Evolutionary conservation across 192 early-diverging fungal genomes (phyloP).

Genomic region (Oehlia diaphana): DNA sequence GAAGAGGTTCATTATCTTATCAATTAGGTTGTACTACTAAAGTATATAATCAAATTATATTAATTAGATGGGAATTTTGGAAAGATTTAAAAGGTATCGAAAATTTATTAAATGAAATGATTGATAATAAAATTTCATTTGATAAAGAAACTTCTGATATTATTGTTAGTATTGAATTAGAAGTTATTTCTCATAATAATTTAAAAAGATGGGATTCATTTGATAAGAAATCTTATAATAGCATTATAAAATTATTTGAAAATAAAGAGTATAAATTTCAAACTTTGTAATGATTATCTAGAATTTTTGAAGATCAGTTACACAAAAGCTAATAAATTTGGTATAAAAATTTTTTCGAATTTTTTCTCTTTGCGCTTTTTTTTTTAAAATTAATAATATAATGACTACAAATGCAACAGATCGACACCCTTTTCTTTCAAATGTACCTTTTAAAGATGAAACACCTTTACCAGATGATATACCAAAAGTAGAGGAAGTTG

Average conservation of each 20-base stretch:
- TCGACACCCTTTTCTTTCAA: slow-evolving; percentile 12
- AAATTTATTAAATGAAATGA: slow-evolving; percentile 43
- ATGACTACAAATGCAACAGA: background rate
- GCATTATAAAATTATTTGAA: background rate
- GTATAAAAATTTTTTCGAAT: background rate
- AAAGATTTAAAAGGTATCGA: slow-evolving; percentile 43
- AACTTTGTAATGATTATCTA: background rate
- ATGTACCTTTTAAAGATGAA: slow-evolving; percentile 67
- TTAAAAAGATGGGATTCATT: background rate
- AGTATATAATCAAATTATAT: slow-evolving; percentile 39
- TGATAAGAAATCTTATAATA: background rate
- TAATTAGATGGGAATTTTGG: slow-evolving; percentile 42
- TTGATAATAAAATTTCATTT: slow-evolving; percentile 36
- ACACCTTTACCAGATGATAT: slow-evolving; percentile 72
- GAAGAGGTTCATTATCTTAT: slow-evolving; percentile 38
- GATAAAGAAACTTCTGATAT: slow-evolving; percentile 30
- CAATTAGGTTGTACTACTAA: slow-evolving; percentile 35
- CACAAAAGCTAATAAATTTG: background rate
- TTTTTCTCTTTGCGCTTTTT: background rate
- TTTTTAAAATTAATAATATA: background rate
- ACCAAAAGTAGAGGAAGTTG: slow-evolving; percentile 81
- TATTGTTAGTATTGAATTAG: slow-evolving; percentile 16
- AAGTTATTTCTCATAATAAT: background rate
- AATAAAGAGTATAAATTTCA: background rate
- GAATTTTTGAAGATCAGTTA: background rate